Evolutionary conservation across 768 basidiomycete species (phyloP).

Genomic region (Mycena galopus): DNA sequence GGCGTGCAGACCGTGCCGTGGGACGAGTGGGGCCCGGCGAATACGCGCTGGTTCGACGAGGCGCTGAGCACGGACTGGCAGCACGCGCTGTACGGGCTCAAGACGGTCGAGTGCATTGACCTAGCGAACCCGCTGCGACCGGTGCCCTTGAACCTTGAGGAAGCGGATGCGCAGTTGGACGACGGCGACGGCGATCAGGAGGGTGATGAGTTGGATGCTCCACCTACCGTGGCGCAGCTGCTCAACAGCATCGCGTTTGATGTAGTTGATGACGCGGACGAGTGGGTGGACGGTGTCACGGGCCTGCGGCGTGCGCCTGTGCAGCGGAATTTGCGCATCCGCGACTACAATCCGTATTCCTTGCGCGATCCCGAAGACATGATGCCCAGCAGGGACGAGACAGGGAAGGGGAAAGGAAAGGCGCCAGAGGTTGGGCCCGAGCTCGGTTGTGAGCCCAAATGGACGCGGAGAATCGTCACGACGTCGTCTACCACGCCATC

Average conservation of each 20-base stretch:
- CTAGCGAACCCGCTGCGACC: slow-evolving; percentile 30
- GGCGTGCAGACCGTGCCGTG: slow-evolving; percentile 52
- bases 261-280: slow-evolving; percentile 24
- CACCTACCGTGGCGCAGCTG: slow-evolving; percentile 33
- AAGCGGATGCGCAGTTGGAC: slow-evolving; percentile 9
- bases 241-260: slow-evolving; percentile 32
- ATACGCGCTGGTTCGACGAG: slow-evolving; percentile 68
- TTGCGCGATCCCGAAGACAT: slow-evolving; percentile 33
- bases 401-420: slow-evolving; percentile 13
- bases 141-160: slow-evolving; percentile 11
- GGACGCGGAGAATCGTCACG: slow-evolving; percentile 53
- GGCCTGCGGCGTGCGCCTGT: slow-evolving; percentile 5
- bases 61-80: slow-evolving; percentile 67
- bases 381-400: neutral
- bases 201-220: slow-evolving; percentile 11
- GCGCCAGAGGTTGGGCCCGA: slow-evolving; percentile 43
- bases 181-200: slow-evolving; percentile 2
- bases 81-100: slow-evolving; percentile 64
- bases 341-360: slow-evolving; percentile 55
- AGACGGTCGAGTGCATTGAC: slow-evolving; percentile 61
- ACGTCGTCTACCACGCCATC: slow-evolving; percentile 56
- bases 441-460: slow-evolving; percentile 39
- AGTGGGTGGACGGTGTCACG: neutral
- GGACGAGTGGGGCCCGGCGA: slow-evolving; percentile 64
- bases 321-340: slow-evolving; percentile 47